Evolutionary conservation across 257 asterid species (phyloP).

Genomic region (Gentiana dahurica): DNA sequence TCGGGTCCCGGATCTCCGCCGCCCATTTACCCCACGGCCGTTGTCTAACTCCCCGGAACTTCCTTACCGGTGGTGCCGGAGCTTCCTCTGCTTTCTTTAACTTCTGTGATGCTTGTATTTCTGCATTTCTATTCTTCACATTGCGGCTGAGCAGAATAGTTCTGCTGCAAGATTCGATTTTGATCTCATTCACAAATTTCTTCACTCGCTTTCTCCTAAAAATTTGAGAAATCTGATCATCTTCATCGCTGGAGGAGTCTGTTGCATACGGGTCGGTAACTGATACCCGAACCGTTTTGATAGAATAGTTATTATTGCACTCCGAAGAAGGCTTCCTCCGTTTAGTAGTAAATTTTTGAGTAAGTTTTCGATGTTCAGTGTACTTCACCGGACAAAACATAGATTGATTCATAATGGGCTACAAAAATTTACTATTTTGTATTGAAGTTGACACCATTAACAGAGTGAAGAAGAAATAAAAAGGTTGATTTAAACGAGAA

Average conservation of each 20-base stretch:
- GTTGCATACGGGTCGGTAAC: conserved; percentile 78
- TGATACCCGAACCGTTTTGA: conserved; percentile 36
- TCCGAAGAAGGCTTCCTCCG: conserved; percentile 14
- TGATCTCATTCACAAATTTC: conserved; percentile 44
- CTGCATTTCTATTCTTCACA: conserved; percentile 11
- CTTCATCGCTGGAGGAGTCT: conserved; percentile 72
- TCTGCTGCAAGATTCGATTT: neutral
- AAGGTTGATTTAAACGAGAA: no score
- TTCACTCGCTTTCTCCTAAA: conserved; percentile 47
- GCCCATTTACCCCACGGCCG: conserved; percentile 53
- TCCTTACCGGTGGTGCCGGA: conserved; percentile 9
- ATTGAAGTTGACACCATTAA: no score
- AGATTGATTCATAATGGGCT: conserved; percentile 10
- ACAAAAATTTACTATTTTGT: no score
- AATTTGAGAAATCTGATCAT: conserved; percentile 17
- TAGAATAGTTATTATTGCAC: neutral
- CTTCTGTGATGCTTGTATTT: conserved; percentile 23
- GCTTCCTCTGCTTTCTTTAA: conserved; percentile 17
- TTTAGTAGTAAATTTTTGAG: conserved; percentile 19
- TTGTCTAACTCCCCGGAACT: conserved; percentile 43
- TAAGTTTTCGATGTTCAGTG: conserved; percentile 46
- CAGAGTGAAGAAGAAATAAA: no score
- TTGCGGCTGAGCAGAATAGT: neutral
- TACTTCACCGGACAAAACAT: conserved; percentile 44
- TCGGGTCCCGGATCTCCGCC: conserved; percentile 41